A percentile compares a stretch with the other conserved stretches of the same genome.
Conservation (phyloP, 371 early-diverging fungal species). For the Rhizopus stolonifer region DNA sequence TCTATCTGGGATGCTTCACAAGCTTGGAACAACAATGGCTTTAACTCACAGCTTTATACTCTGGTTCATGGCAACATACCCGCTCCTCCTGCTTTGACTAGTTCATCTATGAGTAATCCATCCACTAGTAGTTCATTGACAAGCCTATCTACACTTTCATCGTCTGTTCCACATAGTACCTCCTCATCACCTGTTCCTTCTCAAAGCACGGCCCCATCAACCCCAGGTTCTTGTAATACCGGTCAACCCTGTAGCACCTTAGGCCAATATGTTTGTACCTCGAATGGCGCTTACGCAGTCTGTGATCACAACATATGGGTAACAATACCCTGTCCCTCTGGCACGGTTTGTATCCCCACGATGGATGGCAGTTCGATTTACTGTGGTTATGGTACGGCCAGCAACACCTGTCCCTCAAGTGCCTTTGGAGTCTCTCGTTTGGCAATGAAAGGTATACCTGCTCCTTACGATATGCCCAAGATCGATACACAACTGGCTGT, state of each 20-base stretch:
- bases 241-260: constrained; percentile 20
- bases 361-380: background rate
- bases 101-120: too few relatives aligned
- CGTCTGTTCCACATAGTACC: too few relatives aligned
- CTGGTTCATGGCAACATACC: constrained; percentile 16
- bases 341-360: background rate
- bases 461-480: constrained; percentile 22
- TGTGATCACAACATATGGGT: constrained; percentile 33
- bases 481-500: constrained; percentile 31
- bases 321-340: constrained; percentile 20
- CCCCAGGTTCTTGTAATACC: background rate
- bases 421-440: too few relatives aligned
- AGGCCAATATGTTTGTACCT: constrained; percentile 24
- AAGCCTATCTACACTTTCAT: too few relatives aligned
- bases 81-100: too few relatives aligned
- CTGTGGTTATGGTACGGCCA: background rate
- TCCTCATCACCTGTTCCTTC: too few relatives aligned
- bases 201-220: too few relatives aligned
- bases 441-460: background rate
- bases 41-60: constrained; percentile 25
- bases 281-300: constrained; percentile 21
- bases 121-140: too few relatives aligned
- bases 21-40: constrained; percentile 37
- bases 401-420: constrained; percentile 5
- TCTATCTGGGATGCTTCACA: constrained; percentile 67